Evolutionary conservation across 805 yeast species (phyloP).

Genomic region (Candida nitratophila): DNA sequence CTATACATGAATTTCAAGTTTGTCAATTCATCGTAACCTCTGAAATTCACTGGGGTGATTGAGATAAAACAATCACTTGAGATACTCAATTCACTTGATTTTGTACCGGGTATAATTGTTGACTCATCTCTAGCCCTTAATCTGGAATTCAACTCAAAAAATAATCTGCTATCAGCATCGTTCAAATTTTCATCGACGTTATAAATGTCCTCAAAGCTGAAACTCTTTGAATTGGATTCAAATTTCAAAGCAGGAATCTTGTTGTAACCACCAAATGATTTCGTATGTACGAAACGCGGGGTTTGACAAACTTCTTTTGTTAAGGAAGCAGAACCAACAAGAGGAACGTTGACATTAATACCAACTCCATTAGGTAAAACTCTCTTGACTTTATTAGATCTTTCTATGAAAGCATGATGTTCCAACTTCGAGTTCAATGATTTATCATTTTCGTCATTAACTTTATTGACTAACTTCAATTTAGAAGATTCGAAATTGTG

Average conservation of each 20-base stretch:
- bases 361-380: conserved; percentile 41
- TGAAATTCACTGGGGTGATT: conserved; percentile 16
- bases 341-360: conserved; percentile 40
- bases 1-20: not conserved
- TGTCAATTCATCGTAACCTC: conserved; percentile 8
- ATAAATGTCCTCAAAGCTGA: conserved; percentile 8
- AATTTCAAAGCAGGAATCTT: conserved; percentile 11
- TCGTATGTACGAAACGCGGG: conserved; percentile 37
- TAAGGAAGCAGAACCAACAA: conserved; percentile 26
- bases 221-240: conserved; percentile 4
- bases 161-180: not conserved
- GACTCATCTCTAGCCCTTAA: not conserved
- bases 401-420: conserved; percentile 7
- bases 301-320: conserved; percentile 25
- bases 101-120: not conserved
- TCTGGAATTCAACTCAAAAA: not conserved
- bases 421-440: conserved; percentile 2
- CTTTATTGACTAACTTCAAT: conserved; percentile 5
- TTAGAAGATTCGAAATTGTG: conserved; percentile 17
- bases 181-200: conserved; percentile 11
- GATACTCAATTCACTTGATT: conserved; percentile 11
- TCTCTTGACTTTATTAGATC: conserved; percentile 13
- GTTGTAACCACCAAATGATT: conserved; percentile 34
- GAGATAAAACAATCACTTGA: conserved; percentile 12
- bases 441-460: not conserved